phyloP scores from a whole-genome alignment of 2,329 filamentous ascomycete species.

The Claviceps pusilla region DNA sequence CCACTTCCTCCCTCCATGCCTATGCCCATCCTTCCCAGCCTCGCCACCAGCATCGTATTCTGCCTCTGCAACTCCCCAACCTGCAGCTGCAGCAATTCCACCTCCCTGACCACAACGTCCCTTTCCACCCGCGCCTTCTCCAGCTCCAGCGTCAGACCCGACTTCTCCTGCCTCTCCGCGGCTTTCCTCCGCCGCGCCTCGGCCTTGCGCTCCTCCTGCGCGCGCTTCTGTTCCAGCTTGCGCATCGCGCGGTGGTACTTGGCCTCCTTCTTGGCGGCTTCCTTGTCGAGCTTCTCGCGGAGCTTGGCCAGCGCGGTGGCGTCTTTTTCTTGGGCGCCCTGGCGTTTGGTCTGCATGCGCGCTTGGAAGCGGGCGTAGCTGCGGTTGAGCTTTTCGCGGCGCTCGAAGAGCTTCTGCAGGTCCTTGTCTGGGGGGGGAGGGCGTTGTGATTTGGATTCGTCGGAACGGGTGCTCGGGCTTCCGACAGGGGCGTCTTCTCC shows the following conservation, averaged over 20 bases:
- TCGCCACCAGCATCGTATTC: constrained; percentile 43
- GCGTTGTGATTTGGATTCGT: constrained; percentile 21
- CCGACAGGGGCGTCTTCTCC: constrained; percentile 13
- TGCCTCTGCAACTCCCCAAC: constrained; percentile 43
- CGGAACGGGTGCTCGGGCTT: constrained; percentile 16
- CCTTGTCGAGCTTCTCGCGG: constrained; percentile 47
- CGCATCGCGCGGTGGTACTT: constrained; percentile 49
- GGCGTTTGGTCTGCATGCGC: constrained; percentile 28
- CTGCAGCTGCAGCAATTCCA: constrained; percentile 37
- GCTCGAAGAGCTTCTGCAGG: constrained; percentile 46
- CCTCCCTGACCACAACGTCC: constrained; percentile 36
- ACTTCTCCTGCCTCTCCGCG: constrained; percentile 37
- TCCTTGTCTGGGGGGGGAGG: constrained; percentile 38
- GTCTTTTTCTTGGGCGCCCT: constrained; percentile 35
- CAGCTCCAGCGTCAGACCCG: constrained; percentile 34
- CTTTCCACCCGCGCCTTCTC: constrained; percentile 35
- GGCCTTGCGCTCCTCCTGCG: constrained; percentile 46
- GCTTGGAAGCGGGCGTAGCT: constrained; percentile 43
- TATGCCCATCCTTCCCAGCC: constrained; percentile 22
- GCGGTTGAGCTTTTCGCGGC: constrained; percentile 46
- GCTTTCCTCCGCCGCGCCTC: constrained; percentile 35
- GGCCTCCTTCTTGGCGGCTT: constrained; percentile 50
- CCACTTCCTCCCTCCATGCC: too few species aligned
- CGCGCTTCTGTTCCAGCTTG: constrained; percentile 49
- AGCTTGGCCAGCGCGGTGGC: constrained; percentile 38